Base-by-base conservation (phyloP, 352 stramenopile genomes). In the Blastocystis sp. region DNA sequence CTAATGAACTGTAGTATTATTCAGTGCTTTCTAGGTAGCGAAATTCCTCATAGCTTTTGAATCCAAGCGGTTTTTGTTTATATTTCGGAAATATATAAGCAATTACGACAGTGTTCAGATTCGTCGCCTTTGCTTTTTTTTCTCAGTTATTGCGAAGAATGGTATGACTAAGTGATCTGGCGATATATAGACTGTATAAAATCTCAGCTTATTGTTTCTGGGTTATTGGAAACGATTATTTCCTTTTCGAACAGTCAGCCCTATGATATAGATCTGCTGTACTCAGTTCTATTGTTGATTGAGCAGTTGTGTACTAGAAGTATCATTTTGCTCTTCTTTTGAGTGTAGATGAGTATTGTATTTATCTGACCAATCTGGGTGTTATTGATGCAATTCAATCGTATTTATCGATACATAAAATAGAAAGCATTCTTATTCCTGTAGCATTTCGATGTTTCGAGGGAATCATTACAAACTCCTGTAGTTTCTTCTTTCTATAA, bases 281-380 rank as follows among this genome's bases (percentile, higher is more conserved):
- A 54, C 20, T 47, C 34, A 6, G 47, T 84, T 8, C n/a, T 84
- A 1, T 39, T 26, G 9, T n/a, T 84, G 20, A 11, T 84, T 5
- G 43, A 47, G 37, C 26, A 20, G 3, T 39, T 84, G 15, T 66
- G 29, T 8, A 53, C 23, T 45, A 68, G 20, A 13, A 84, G 73
- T 84, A 45, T 9, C 53, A 26, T 37, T 84, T 3, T 29, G 23
- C 9, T 20, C 20, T 18, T 23, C n/a, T 18, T 66, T 8, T 66
- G 50, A 84, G 2, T 11, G 53, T 84, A 84, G 73, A 84, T n/a
- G 73, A 84, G 50, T 66, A 69, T 23, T 84, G 73, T 45, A 53
- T 84, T 7, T 84, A 84, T 64, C 20, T 84, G 0, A 43, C 73
- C 18, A 84, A 84, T 29, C 29, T 45, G 20, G 73, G 73, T 4